Percentiles rank a stretch among this genome's conserved stretches.
phyloP scores from a whole-genome alignment of 2,329 filamentous ascomycete species.

The Penicillium hesseltinei region DNA sequence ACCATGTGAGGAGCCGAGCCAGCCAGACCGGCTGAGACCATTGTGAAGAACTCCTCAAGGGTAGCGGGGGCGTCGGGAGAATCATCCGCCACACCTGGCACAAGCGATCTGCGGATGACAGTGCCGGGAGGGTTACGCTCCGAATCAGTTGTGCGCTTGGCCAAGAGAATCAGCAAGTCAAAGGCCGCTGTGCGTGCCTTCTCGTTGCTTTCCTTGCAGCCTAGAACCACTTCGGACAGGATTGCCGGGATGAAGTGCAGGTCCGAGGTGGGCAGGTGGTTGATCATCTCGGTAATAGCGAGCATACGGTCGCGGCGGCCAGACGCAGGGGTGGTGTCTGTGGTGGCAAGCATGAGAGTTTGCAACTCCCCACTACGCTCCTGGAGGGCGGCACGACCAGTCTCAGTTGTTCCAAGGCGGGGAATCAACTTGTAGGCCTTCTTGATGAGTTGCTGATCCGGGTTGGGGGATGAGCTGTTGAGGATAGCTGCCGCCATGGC shows the following conservation, averaged over 20 bases:
- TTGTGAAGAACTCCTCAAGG: constrained; percentile 95
- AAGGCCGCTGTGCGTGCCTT: constrained; percentile 87
- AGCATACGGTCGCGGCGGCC: constrained; percentile 81
- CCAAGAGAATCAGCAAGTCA: constrained; percentile 84
- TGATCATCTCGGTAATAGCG: constrained; percentile 76
- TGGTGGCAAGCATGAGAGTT: constrained; percentile 71
- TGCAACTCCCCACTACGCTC: constrained; percentile 79
- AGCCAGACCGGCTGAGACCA: constrained; percentile 93
- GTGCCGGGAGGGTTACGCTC: constrained; percentile 52
- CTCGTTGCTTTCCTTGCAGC: constrained; percentile 97
- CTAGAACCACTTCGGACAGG: constrained; percentile 90
- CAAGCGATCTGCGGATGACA: constrained; percentile 83
- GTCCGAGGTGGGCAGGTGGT: constrained; percentile 71
- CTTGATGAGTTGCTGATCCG: constrained; percentile 90
- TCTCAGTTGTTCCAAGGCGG: constrained; percentile 76
- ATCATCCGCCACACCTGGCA: constrained; percentile 80
- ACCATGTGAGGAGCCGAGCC: constrained; percentile 96
- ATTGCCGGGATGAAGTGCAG: constrained; percentile 92
- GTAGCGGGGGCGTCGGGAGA: constrained; percentile 74
- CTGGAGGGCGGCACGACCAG: constrained; percentile 70
- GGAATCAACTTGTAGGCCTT: constrained; percentile 99
- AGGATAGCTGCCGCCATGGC: constrained; percentile 81
- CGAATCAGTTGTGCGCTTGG: constrained; percentile 73
- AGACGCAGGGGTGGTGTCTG: constrained; percentile 82
- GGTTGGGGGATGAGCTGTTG: constrained; percentile 53